Conservation (phyloP, 2,329 filamentous ascomycete species). For the Colletotrichum sojae region DNA sequence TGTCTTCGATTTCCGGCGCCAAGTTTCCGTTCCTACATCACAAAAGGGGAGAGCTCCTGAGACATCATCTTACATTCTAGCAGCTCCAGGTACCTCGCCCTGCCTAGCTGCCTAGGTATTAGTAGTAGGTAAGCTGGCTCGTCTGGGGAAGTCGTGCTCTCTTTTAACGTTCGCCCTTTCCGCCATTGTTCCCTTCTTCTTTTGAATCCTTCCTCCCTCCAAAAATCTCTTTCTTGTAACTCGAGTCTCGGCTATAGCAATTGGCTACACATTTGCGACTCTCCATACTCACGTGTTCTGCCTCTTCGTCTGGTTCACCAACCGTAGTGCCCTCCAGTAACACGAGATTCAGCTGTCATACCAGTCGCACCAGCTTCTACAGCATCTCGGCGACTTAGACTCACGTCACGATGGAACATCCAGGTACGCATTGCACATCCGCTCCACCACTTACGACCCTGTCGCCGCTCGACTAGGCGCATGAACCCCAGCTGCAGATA, state of each 20-base stretch:
- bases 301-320: no score
- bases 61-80: background rate
- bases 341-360: background rate
- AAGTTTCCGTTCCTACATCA: background rate
- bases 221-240: background rate
- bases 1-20: background rate
- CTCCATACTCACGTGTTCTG: background rate
- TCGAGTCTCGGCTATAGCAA: background rate
- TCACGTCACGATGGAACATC: slow-evolving; percentile 32
- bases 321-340: background rate
- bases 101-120: background rate
- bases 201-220: no score
- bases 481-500: slow-evolving; percentile 3
- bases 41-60: background rate
- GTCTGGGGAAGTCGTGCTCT: background rate
- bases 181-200: slow-evolving; percentile 5
- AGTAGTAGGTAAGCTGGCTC: background rate
- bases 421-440: slow-evolving; percentile 25
- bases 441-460: background rate
- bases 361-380: background rate
- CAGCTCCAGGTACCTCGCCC: no score
- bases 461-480: background rate
- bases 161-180: slow-evolving; percentile 35
- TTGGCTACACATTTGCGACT: background rate
- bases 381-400: background rate